These are phyloP conservation scores for Debaryomyces coudertii DNA, from an alignment of 1,139 yeast genomes.

Conservation along the genomic window DNA sequence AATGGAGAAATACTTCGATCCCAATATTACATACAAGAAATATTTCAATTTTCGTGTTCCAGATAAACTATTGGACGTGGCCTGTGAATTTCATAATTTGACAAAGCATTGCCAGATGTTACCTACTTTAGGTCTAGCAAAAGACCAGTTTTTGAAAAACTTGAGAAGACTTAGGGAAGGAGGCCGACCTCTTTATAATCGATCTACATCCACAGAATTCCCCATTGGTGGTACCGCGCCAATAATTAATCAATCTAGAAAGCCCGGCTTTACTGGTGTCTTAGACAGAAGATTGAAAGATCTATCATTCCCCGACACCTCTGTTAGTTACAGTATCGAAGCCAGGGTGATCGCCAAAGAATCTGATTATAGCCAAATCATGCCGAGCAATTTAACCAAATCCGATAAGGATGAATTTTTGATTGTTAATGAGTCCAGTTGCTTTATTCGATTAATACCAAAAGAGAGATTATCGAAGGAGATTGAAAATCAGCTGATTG, in stretches of 20 bases:
- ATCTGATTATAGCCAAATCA: conserved; percentile 30
- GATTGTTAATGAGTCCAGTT: conserved; percentile 37
- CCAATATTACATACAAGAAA: conserved; percentile 41
- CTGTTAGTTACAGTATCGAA: conserved; percentile 39
- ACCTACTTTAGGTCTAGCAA: conserved; percentile 38
- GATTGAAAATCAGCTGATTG: conserved; percentile 33
- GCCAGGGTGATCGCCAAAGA: conserved; percentile 43
- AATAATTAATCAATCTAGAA: neutral
- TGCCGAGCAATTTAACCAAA: conserved; percentile 17
- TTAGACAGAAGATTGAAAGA: conserved; percentile 35
- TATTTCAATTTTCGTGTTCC: conserved; percentile 46
- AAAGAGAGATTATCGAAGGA: conserved; percentile 28
- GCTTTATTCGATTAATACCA: conserved; percentile 31
- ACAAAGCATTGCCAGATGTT: conserved; percentile 43
- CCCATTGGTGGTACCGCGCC: conserved; percentile 6
- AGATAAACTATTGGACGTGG: conserved; percentile 38
- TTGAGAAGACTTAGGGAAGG: conserved; percentile 33
- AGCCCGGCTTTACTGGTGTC: conserved; percentile 10
- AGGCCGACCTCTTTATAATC: too few relatives aligned
- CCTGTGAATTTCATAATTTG: conserved; percentile 37
- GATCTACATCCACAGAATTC: conserved; percentile 13
- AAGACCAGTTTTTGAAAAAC: conserved; percentile 30
- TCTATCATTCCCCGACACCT: conserved; percentile 34
- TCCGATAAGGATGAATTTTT: conserved; percentile 38
- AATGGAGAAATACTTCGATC: conserved; percentile 31